Evolutionary conservation across 495 filamentous ascomycete species (phyloP).

Genomic region (Penicillium subrubescens): DNA sequence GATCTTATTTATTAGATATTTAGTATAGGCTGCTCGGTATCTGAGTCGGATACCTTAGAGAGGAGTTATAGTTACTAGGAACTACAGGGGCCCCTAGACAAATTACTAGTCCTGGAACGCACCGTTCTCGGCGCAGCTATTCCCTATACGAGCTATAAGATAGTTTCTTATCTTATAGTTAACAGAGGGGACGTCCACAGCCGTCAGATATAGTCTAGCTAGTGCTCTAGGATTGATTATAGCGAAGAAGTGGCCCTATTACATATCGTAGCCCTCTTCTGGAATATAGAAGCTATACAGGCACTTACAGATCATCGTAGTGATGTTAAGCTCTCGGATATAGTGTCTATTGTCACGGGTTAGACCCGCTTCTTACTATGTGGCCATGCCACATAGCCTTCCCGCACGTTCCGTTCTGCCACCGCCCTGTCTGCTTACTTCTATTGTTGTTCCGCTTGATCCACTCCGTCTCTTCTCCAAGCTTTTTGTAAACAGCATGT

Average conservation of each 20-base stretch:
- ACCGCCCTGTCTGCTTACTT: too few relatives aligned
- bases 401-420: too few relatives aligned
- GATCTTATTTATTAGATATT: background rate
- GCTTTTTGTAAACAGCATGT: too few relatives aligned
- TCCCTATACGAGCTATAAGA: background rate
- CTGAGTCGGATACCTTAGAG: background rate
- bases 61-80: background rate
- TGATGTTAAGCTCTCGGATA: background rate
- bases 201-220: background rate
- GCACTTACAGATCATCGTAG: conserved; percentile 1
- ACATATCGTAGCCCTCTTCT: background rate
- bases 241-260: background rate
- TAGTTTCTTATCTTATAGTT: conserved; percentile 6
- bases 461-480: too few relatives aligned
- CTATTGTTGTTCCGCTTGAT: too few relatives aligned
- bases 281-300: conserved; percentile 5
- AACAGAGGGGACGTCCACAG: conserved; percentile 3
- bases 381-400: too few relatives aligned
- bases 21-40: background rate
- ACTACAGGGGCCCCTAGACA: background rate
- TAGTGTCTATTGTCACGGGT: too few relatives aligned
- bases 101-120: background rate
- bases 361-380: too few relatives aligned
- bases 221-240: background rate
- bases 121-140: conserved; percentile 2